Evolutionary conservation across 306 rosid species (phyloP).

Genomic region (Canavalia ensiformis): DNA sequence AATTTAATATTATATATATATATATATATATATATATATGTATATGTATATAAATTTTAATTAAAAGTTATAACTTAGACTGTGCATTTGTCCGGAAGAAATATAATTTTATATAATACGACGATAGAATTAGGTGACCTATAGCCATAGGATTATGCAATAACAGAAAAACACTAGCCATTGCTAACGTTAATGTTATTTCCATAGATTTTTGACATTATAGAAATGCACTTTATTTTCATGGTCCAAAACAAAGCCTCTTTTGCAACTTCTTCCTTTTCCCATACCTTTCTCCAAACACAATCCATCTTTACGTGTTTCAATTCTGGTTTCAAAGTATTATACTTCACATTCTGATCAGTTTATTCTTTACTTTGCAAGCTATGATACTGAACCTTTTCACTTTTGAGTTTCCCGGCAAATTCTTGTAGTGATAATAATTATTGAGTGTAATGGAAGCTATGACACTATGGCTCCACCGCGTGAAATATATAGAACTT

Average conservation of each 20-base stretch:
- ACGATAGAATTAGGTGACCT: neutral
- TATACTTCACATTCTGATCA: conserved; percentile 51
- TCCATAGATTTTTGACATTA: conserved; percentile 40
- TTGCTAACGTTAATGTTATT: conserved; percentile 2
- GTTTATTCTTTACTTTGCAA: conserved; percentile 68
- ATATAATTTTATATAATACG: neutral
- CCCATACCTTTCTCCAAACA: conserved; percentile 68
- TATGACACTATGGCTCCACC: neutral
- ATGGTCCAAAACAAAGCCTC: conserved; percentile 53
- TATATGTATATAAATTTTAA: no score
- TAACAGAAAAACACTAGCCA: neutral
- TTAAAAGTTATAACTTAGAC: no score
- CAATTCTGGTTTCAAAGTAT: conserved; percentile 46
- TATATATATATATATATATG: no score
- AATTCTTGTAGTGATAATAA: neutral
- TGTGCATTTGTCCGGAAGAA: no score
- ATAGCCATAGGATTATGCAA: neutral
- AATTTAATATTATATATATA: no score
- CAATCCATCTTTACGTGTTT: conserved; percentile 60
- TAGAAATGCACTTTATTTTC: conserved; percentile 42
- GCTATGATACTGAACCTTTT: conserved; percentile 48
- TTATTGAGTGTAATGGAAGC: neutral
- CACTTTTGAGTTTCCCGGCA: neutral
- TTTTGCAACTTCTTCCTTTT: conserved; percentile 49
- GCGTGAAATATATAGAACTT: neutral